These are phyloP conservation scores for Moricandia arvensis DNA, from an alignment of 345 rosid genomes.

Conservation along the genomic window DNA sequence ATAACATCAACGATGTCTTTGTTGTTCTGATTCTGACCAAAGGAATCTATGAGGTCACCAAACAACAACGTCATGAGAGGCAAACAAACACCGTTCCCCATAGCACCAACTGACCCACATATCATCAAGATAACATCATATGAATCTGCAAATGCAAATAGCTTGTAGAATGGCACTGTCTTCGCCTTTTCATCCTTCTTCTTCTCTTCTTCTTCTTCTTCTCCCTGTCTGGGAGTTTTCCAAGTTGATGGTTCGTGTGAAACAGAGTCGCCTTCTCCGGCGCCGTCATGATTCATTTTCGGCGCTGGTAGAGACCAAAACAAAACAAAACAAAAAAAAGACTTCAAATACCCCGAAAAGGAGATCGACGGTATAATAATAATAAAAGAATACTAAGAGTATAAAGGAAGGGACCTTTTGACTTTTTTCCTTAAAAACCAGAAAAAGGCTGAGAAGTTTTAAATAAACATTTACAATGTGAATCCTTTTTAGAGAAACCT, in stretches of 20 bases:
- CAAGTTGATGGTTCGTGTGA: constrained; percentile 49
- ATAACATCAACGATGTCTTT: constrained; percentile 44
- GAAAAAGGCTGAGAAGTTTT: not conserved
- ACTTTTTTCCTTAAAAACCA: not conserved
- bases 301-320: constrained; percentile 5
- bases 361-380: not conserved
- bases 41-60: constrained; percentile 58
- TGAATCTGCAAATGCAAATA: constrained; percentile 68
- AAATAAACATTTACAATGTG: not conserved
- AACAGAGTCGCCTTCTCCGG: constrained; percentile 26
- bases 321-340: not conserved
- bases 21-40: constrained; percentile 56
- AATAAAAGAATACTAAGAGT: not conserved
- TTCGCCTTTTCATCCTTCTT: constrained; percentile 28
- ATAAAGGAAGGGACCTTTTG: not conserved
- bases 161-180: constrained; percentile 62
- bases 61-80: constrained; percentile 72
- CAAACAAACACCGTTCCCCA: constrained; percentile 58
- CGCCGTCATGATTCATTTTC: constrained; percentile 27
- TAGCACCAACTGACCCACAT: constrained; percentile 60
- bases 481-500: not conserved
- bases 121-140: constrained; percentile 56
- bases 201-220: constrained; percentile 21
- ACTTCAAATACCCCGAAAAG: constrained; percentile 7
- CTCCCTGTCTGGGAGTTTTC: constrained; percentile 34